Percentiles rank a stretch among this genome's conserved stretches.
Evolutionary conservation across 768 basidiomycete genomes (phyloP).

Genomic region (Hericium coralloides): DNA sequence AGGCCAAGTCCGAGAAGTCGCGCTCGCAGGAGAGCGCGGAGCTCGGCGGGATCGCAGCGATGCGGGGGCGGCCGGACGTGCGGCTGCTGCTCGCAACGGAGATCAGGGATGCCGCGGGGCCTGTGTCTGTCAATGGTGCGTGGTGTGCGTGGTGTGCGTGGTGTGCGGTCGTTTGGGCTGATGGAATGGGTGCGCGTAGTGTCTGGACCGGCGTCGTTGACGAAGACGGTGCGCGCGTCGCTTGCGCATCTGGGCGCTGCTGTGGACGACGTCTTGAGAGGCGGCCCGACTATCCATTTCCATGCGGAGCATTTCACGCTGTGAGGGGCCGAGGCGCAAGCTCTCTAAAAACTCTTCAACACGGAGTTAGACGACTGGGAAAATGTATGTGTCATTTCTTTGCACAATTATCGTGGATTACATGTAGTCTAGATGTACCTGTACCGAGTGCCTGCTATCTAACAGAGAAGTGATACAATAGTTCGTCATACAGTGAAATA

Average conservation of each 20-base stretch:
- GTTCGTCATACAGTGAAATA: background rate
- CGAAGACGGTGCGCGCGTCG: conserved; percentile 12
- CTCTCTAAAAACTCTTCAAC: background rate
- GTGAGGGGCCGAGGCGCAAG: too few relatives aligned
- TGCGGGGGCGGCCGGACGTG: conserved; percentile 20
- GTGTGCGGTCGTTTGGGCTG: background rate
- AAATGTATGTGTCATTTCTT: background rate
- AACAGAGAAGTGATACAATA: too few relatives aligned
- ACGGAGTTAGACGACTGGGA: background rate
- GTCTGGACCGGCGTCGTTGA: conserved; percentile 16
- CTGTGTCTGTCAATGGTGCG: conserved; percentile 25
- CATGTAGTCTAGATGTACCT: too few relatives aligned
- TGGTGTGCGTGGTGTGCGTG: background rate
- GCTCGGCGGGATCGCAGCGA: conserved; percentile 5
- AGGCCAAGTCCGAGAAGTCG: conserved; percentile 2
- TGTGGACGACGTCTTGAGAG: conserved; percentile 5
- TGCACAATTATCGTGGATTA: too few relatives aligned
- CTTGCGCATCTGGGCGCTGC: conserved; percentile 4
- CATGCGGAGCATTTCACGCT: conserved; percentile 13
- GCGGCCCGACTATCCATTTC: conserved; percentile 9
- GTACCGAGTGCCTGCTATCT: too few relatives aligned
- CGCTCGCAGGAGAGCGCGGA: conserved; percentile 4
- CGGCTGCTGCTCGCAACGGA: conserved; percentile 17
- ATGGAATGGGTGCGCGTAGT: conserved; percentile 7
- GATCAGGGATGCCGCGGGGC: conserved; percentile 15